Evolutionary conservation across 1,284 basidiomycete species (phyloP), one percentile per base, ranked within the genome.

Genomic region (Trichosporon sp.): DNA sequence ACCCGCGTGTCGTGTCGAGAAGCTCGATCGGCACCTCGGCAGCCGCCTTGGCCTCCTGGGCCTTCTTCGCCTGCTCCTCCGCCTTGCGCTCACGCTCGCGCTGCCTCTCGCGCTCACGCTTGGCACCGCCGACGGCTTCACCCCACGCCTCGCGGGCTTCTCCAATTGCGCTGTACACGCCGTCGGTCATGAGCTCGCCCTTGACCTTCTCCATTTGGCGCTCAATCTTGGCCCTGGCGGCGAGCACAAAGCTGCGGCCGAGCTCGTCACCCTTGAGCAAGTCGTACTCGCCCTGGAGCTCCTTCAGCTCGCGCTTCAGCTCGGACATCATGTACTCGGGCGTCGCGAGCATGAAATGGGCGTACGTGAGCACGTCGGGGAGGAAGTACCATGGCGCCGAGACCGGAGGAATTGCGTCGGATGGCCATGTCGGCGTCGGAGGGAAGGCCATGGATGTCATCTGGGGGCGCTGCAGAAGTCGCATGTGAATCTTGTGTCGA

Each of bases 391-490:
- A 98, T 6, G 96, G 96, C 0, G 94, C 93, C 1, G 78, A 80
- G 76, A 96, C 92, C 14, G 93, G 91, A 10, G 92, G 91, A n/a
- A 98, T 85, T 0, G 94, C 87, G 73, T 94, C 92, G 2, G 92
- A 97, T 12, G 94, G 96, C 95, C 96, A 99, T 1, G 94, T 94
- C 7, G 86, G 80, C 0, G 96, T 96, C 35, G 93, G 90, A 61
- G 96, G 96, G 11, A 99, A 87, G 1, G 97, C 96, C n/a, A 99
- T 88, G 0, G 94, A 97, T 2, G 94, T 96, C 77, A 97, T 93
- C 79, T 94, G 93, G 2, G 96, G 96, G 6, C 96, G 90, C 78
- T 96, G 91, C 76, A 99, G 90, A 4, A 99, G 88, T 19, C 95
- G 91, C 91, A 99, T 92, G 56, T 89, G 89, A 76, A 96, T 85